phyloP scores from a whole-genome alignment of 83 land plant genomes.

The Picea mariana region DNA sequence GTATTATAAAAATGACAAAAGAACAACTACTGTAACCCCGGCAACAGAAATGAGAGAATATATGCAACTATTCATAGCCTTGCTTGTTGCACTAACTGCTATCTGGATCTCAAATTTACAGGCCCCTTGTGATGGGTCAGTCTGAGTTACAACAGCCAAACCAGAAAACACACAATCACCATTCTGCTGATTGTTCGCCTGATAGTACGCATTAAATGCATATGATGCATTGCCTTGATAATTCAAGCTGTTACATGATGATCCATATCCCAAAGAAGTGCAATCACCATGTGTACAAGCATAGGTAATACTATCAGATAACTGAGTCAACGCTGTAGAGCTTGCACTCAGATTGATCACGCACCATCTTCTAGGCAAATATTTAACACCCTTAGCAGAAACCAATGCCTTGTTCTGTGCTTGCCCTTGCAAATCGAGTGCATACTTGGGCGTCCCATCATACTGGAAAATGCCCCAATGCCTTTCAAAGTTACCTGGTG shows the following conservation, averaged over 20 bases:
- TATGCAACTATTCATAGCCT: neutral
- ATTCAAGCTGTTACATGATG: constrained; percentile 54
- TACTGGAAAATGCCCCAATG: constrained; percentile 93
- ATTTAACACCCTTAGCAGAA: constrained; percentile 62
- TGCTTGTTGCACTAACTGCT: constrained; percentile 24
- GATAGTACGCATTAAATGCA: constrained; percentile 72
- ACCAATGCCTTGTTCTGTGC: constrained; percentile 27
- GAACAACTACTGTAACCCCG: no score
- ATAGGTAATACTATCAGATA: constrained; percentile 40
- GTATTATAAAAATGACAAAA: no score
- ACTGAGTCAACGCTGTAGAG: constrained; percentile 19
- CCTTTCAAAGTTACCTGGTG: constrained; percentile 88
- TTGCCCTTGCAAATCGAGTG: constrained; percentile 44
- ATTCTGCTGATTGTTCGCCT: constrained; percentile 50
- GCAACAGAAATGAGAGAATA: no score
- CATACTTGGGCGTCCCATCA: constrained; percentile 80
- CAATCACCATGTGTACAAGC: constrained; percentile 75
- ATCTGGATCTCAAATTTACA: constrained; percentile 73
- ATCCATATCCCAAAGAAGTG: constrained; percentile 62
- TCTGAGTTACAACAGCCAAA: constrained; percentile 26
- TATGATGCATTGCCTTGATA: constrained; percentile 61
- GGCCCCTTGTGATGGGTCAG: constrained; percentile 50
- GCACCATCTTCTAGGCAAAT: constrained; percentile 64
- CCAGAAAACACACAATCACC: constrained; percentile 43
- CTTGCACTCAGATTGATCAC: constrained; percentile 44